Base-by-base conservation (phyloP, 1,284 basidiomycete species). In the Veloporphyrellus conicus region DNA sequence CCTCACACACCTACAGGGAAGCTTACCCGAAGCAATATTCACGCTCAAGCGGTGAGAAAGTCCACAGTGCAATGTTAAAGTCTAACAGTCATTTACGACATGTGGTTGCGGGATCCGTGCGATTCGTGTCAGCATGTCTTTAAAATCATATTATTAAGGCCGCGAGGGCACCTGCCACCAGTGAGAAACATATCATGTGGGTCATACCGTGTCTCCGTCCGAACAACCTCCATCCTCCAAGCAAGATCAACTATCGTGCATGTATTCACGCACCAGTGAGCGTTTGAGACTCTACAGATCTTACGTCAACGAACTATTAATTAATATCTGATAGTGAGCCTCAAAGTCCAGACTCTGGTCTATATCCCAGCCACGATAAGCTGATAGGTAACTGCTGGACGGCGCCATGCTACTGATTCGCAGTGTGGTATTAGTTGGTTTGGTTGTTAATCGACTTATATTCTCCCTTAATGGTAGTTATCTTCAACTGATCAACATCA, bases 401-500 rank as follows among this genome's bases (percentile, higher is more conserved):
- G 38, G 34, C 34, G 23, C 16, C 37, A 45, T 33, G 35, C 23
- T 31, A 35, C 29, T 49, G 51, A 33, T 39, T 27, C 23, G 28
- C 39, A 37, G 22, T 31, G 20, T 35, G 41, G 37, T 43, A 43
- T 35, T 36, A 45, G 43, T 47, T 34, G 50, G 23, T 33, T 40
- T 38, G 36, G 39, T 50, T 50, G 59, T 58, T 49, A 52, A 66
- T 65, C 49, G 40, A n/a, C 58, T 63, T 65, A 54, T 44, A 45
- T 59, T 60, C 47, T 35, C 59, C 49, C 45, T 44, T 58, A 34
- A 56, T 45, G 45, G 59, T 25, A 65, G 57, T 58, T 57, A 61
- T 61, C 60, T 62, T 62, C 63, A 53, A 62, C 50, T 53, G 60
- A 65, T 60, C 60, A 50, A 39, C 40, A 32, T 54, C 48, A 35